phyloP scores from a whole-genome alignment of 1,284 basidiomycete genomes.

The Moesziomyces parantarcticus region DNA sequence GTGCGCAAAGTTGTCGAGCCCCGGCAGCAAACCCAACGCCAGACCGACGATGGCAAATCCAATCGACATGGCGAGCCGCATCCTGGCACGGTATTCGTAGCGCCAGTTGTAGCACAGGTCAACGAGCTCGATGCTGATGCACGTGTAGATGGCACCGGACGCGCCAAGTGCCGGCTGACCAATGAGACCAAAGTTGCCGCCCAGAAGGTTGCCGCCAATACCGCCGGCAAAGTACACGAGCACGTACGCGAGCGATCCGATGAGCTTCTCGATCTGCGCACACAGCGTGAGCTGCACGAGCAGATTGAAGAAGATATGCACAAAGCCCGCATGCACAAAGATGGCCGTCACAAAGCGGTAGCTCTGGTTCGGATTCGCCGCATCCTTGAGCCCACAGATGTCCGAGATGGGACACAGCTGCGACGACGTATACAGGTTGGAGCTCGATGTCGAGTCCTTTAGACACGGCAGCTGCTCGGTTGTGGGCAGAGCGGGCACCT shows the following conservation, averaged over 20 bases:
- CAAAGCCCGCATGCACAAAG: conserved; percentile 90
- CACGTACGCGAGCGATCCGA: conserved; percentile 80
- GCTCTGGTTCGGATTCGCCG: conserved; percentile 80
- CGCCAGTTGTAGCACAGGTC: conserved; percentile 93
- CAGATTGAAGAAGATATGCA: conserved; percentile 86
- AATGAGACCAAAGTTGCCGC: conserved; percentile 86
- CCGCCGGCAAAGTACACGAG: conserved; percentile 88
- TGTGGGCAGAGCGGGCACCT: conserved; percentile 59
- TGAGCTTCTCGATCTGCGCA: conserved; percentile 74
- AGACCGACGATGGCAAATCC: conserved; percentile 86
- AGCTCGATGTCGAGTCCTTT: conserved; percentile 70
- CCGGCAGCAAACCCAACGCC: conserved; percentile 76
- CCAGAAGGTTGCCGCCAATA: conserved; percentile 80
- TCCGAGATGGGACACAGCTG: conserved; percentile 80
- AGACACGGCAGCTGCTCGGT: conserved; percentile 74
- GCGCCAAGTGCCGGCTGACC: conserved; percentile 93
- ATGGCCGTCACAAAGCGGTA: conserved; percentile 75
- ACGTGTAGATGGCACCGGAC: conserved; percentile 89
- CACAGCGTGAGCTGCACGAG: conserved; percentile 83
- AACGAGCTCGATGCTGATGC: conserved; percentile 81
- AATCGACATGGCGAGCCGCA: conserved; percentile 79
- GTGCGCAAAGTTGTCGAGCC: conserved; percentile 70
- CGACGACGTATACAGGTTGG: conserved; percentile 56
- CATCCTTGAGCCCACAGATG: conserved; percentile 81
- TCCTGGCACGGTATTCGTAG: conserved; percentile 70